phyloP scores from a whole-genome alignment of 306 rosid species.

The Carpinus viminea region DNA sequence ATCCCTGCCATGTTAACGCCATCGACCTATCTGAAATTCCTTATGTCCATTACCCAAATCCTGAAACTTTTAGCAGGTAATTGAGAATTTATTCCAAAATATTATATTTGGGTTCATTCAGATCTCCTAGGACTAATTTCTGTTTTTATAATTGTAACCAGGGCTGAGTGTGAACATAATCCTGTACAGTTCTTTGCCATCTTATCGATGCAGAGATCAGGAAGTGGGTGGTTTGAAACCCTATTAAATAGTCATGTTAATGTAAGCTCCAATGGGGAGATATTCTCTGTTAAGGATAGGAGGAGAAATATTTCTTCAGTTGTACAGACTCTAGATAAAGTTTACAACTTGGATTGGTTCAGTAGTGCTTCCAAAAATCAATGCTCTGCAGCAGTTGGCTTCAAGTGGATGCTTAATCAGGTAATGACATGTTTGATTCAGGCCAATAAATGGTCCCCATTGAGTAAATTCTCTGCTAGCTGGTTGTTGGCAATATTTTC shows the following conservation, averaged over 20 bases:
- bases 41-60: slow-evolving; percentile 70
- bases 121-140: slow-evolving; percentile 9
- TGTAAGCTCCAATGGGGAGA: slow-evolving; percentile 90
- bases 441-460: neutral
- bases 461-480: slow-evolving; percentile 2
- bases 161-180: slow-evolving; percentile 79
- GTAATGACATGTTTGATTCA: slow-evolving; percentile 34
- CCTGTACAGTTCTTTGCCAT: slow-evolving; percentile 83
- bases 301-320: slow-evolving; percentile 68
- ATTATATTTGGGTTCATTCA: slow-evolving; percentile 11
- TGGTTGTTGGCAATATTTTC: neutral
- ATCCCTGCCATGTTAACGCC: slow-evolving; percentile 31
- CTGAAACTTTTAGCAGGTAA: slow-evolving; percentile 83
- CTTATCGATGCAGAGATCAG: slow-evolving; percentile 90
- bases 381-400: slow-evolving; percentile 93
- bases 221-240: slow-evolving; percentile 98
- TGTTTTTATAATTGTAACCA: slow-evolving; percentile 29
- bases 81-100: slow-evolving; percentile 15
- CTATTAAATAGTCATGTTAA: slow-evolving; percentile 78
- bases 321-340: slow-evolving; percentile 69
- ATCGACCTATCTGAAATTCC: slow-evolving; percentile 37
- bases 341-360: slow-evolving; percentile 89
- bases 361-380: slow-evolving; percentile 95
- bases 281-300: slow-evolving; percentile 72
- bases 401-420: slow-evolving; percentile 99